Evolutionary conservation across 768 basidiomycete species (phyloP).

Genomic region (Filobasidium floriforme): DNA sequence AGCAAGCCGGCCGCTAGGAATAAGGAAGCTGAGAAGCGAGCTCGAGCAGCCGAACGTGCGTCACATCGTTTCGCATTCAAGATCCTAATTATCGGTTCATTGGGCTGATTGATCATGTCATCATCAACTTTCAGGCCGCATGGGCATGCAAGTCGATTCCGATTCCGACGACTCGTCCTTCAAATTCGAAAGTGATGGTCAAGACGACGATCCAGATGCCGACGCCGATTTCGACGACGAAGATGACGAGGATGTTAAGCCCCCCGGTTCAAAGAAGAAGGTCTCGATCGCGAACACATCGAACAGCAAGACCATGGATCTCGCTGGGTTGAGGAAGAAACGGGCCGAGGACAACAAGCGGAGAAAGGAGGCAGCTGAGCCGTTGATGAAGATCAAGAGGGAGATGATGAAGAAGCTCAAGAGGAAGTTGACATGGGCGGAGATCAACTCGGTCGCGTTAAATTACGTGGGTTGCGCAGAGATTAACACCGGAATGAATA

Average conservation of each 20-base stretch:
- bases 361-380: slow-evolving; percentile 28
- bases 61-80: not conserved
- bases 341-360: slow-evolving; percentile 35
- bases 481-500: not conserved
- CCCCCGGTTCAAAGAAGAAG: not conserved
- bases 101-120: too few relatives aligned
- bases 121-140: not conserved
- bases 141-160: slow-evolving; percentile 2
- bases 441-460: slow-evolving; percentile 51
- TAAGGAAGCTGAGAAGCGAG: slow-evolving; percentile 11
- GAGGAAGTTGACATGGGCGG: slow-evolving; percentile 58
- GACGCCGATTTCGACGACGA: too few relatives aligned
- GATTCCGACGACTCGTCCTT: too few relatives aligned
- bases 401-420: slow-evolving; percentile 57
- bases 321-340: not conserved
- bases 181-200: not conserved
- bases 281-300: not conserved
- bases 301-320: not conserved
- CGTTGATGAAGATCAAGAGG: slow-evolving; percentile 35
- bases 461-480: slow-evolving; percentile 23
- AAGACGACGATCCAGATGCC: not conserved
- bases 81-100: not conserved
- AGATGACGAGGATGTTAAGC: not conserved
- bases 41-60: slow-evolving; percentile 14
- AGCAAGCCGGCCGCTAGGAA: slow-evolving; percentile 11